Evolutionary conservation across 2,329 filamentous ascomycete species (phyloP), one percentile per base, ranked within the genome.

Genomic region (Verticillium alfalfae): DNA sequence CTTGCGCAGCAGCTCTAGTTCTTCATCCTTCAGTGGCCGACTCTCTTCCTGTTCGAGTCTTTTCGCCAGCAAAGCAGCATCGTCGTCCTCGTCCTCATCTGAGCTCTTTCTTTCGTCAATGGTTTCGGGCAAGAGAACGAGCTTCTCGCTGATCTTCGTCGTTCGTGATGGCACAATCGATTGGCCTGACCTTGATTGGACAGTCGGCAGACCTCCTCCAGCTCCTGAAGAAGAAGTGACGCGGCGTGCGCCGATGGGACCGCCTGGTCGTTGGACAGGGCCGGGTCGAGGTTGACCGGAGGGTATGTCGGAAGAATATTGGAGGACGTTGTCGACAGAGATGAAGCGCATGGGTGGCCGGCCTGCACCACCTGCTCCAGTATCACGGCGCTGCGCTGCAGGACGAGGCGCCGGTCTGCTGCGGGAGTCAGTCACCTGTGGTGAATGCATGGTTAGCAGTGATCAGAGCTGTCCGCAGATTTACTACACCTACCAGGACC

Each of bases 101-200:
- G 63, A 65, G 31, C 59, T 66, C 12, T 86, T 85, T 60, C 84
- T 82, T 34, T 81, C 81, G 16, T 84, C 84, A 3, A 81, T 81
- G 1, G 93, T 90, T 71, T 97, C 94, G 1, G 95, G 95, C 15
- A 99, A 83, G 39, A 98, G 81, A 0, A 99, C 95, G n/a, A 99
- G 82, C 77, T 98, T 98, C 79, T 98, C 92, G 74, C 92, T 97
- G 66, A 96, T 89, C 75, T 98, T 97, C 34, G 92, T 96, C 41
- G 93, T 96, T 60, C 95, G 86, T 6, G 92, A 89, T 0, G 94
- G 95, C 67, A 97, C 77, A 55, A 81, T 83, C 61, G 86, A 82
- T 68, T 79, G 77, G 64, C 82, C 83, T 59, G 79, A 78, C 5
- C 81, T 77, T 49, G 76, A 75, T 57, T 75, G 73, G 22, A 77